Conservation (phyloP, 495 filamentous ascomycete genomes). For the Trichodelitschia bisporula region DNA sequence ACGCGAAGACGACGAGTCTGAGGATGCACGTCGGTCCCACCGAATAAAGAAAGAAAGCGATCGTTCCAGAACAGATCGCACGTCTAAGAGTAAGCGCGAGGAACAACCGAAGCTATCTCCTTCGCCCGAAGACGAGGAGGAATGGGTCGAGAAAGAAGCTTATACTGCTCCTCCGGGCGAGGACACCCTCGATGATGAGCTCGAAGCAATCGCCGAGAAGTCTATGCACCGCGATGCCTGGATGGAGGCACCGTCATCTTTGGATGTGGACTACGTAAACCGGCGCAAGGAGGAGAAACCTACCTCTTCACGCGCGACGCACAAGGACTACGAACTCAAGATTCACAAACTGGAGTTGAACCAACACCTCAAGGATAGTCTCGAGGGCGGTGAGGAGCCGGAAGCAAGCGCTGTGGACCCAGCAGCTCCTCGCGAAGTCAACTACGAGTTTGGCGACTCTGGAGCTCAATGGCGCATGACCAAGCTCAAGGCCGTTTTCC, state of each 20-base stretch:
- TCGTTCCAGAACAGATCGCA: conserved; percentile 14
- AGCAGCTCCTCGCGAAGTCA: conserved; percentile 34
- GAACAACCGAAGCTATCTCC: conserved; percentile 3
- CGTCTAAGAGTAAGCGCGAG: conserved; percentile 7
- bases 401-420: conserved; percentile 20
- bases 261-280: conserved; percentile 71
- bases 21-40: conserved; percentile 30
- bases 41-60: conserved; percentile 22
- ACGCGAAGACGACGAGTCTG: conserved; percentile 16
- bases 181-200: neutral
- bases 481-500: conserved; percentile 68
- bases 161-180: conserved; percentile 3
- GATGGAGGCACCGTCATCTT: conserved; percentile 71
- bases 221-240: conserved; percentile 52
- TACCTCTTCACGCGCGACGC: conserved; percentile 18
- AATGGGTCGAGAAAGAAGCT: conserved; percentile 12
- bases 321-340: conserved; percentile 45
- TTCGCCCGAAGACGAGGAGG: conserved; percentile 3
- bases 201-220: conserved; percentile 17
- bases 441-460: conserved; percentile 72
- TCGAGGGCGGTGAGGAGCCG: conserved; percentile 14
- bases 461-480: conserved; percentile 92
- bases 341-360: conserved; percentile 71
- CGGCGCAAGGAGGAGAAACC: conserved; percentile 24
- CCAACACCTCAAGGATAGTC: conserved; percentile 35